Evolutionary conservation across 1,284 basidiomycete genomes (phyloP).

Genomic region (Ustilago trichophora): DNA sequence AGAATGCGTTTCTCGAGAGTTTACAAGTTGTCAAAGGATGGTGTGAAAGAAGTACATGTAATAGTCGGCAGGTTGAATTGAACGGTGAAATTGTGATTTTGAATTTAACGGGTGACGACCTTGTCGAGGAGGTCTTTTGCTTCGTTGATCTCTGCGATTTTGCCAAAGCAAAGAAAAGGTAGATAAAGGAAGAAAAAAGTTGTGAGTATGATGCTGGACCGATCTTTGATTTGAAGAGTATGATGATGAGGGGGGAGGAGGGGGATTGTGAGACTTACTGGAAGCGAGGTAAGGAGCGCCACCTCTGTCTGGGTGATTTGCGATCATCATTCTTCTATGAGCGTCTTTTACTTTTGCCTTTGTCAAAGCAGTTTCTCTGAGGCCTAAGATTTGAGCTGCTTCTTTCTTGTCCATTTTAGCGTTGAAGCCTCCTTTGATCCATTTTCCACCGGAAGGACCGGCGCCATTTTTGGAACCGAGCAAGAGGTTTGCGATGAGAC

Average conservation of each 20-base stretch:
- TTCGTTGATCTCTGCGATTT: slow-evolving; percentile 65
- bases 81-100: too few species aligned
- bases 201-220: too few species aligned
- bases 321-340: slow-evolving; percentile 67
- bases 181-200: background rate
- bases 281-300: slow-evolving; percentile 96
- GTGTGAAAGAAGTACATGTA: too few species aligned
- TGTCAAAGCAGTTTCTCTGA: slow-evolving; percentile 68
- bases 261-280: slow-evolving; percentile 70
- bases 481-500: slow-evolving; percentile 54
- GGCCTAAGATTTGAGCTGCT: slow-evolving; percentile 88
- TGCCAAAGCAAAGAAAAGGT: too few species aligned
- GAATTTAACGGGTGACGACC: slow-evolving; percentile 47
- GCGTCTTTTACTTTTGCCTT: slow-evolving; percentile 65
- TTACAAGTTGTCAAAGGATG: too few species aligned
- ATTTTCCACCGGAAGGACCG: slow-evolving; percentile 75
- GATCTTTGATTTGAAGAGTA: too few species aligned
- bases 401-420: slow-evolving; percentile 94
- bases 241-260: too few species aligned
- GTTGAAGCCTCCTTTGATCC: slow-evolving; percentile 92
- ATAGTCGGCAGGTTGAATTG: too few species aligned
- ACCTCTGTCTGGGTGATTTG: slow-evolving; percentile 93
- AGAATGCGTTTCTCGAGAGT: too few species aligned
- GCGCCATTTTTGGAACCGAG: slow-evolving; percentile 66
- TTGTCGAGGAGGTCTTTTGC: slow-evolving; percentile 65